phyloP scores from a whole-genome alignment of 1,284 basidiomycete species.

The Athelia sp. region DNA sequence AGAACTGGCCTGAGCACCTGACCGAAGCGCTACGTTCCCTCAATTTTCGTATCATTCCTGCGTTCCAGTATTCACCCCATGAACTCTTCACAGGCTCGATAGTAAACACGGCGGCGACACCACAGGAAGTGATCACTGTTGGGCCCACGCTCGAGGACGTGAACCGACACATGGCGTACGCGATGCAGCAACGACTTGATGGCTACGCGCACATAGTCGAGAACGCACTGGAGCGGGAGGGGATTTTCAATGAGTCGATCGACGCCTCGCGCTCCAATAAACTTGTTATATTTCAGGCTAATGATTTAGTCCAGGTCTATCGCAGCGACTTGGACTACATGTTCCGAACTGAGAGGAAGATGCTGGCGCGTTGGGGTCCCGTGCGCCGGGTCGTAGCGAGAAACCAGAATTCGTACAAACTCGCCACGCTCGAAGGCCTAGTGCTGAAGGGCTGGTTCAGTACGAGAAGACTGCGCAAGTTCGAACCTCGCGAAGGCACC shows the following conservation, averaged over 20 bases:
- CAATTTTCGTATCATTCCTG: slow-evolving; percentile 11
- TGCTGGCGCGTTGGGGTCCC: neutral
- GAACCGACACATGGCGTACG: neutral
- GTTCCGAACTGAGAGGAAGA: neutral
- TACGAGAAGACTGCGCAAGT: no score
- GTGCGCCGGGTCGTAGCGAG: neutral
- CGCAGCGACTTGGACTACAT: neutral
- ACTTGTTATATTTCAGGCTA: neutral
- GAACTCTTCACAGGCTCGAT: slow-evolving; percentile 10
- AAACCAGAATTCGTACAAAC: neutral
- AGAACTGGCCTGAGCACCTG: slow-evolving; percentile 11
- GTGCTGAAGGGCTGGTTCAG: neutral
- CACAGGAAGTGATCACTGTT: neutral
- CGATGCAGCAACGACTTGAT: neutral
- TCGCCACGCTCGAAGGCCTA: neutral
- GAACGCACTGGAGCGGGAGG: neutral
- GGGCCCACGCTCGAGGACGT: neutral
- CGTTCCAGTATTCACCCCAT: slow-evolving; percentile 8
- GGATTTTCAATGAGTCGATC: neutral
- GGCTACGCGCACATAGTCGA: neutral
- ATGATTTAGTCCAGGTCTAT: neutral
- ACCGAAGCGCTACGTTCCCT: slow-evolving; percentile 6
- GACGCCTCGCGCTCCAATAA: neutral
- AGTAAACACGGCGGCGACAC: neutral
- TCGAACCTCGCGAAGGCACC: no score